These are phyloP conservation scores for Gossypium schwendimanii DNA, from an alignment of 441 rosid species.

Conservation along the genomic window DNA sequence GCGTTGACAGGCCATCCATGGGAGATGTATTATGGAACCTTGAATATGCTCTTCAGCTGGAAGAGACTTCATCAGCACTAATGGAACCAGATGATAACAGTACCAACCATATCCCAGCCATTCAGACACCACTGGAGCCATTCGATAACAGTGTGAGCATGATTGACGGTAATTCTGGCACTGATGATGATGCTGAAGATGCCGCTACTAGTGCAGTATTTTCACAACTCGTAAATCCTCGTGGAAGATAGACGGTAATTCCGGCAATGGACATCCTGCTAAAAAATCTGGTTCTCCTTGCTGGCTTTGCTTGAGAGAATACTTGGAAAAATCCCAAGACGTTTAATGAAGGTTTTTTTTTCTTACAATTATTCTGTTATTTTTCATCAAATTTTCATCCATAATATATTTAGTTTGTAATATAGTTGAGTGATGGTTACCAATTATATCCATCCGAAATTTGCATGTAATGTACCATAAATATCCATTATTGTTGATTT, in stretches of 20 bases:
- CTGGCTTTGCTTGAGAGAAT: slow-evolving; percentile 10
- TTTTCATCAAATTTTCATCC: slow-evolving; percentile 25
- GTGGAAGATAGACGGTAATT: slow-evolving; percentile 58
- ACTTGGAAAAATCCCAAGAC: slow-evolving; percentile 17
- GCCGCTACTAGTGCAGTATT: slow-evolving; percentile 90
- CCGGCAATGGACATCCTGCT: slow-evolving; percentile 13
- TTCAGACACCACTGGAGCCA: slow-evolving; percentile 75
- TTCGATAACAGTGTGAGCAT: slow-evolving; percentile 83
- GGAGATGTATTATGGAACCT: slow-evolving; percentile 97
- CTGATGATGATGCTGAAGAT: slow-evolving; percentile 78
- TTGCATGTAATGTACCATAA: slow-evolving; percentile 19
- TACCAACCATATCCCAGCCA: slow-evolving; percentile 85
- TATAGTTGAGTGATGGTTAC: slow-evolving; percentile 26
- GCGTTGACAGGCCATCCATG: slow-evolving; percentile 89
- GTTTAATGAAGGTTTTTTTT: slow-evolving; percentile 22
- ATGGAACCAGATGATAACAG: slow-evolving; percentile 94
- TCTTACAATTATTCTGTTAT: slow-evolving; percentile 15
- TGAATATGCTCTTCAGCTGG: slow-evolving; percentile 87
- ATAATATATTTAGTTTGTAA: slow-evolving; percentile 28
- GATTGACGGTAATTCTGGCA: slow-evolving; percentile 48
- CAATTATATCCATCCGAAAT: slow-evolving; percentile 18
- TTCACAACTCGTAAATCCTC: slow-evolving; percentile 95
- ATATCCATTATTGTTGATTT: slow-evolving; percentile 25
- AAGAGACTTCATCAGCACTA: slow-evolving; percentile 80
- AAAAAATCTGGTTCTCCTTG: slow-evolving; percentile 5